phyloP scores from a whole-genome alignment of 192 early-diverging fungal genomes.

The Podila epicladia region DNA sequence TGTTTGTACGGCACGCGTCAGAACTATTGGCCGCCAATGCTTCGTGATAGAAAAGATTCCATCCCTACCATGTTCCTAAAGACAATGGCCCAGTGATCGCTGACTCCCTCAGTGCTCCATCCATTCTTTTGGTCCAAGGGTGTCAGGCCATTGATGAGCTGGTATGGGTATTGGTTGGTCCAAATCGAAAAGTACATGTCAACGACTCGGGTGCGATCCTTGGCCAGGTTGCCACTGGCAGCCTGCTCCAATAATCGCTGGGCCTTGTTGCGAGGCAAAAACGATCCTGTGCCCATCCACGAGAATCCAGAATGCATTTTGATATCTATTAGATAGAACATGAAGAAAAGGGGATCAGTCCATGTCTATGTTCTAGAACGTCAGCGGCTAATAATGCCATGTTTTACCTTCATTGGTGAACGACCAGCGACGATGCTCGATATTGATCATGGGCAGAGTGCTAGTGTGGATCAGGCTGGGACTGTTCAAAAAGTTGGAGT shows the following conservation, averaged over 20 bases:
- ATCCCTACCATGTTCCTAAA: conserved; percentile 55
- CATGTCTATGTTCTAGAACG: no score
- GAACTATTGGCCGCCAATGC: no score
- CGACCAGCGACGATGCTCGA: conserved; percentile 61
- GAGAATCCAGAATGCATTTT: conserved; percentile 65
- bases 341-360: no score
- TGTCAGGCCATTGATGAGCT: conserved; percentile 58
- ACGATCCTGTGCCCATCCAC: conserved; percentile 63
- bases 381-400: neutral
- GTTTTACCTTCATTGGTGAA: conserved; percentile 60
- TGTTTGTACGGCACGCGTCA: conserved; percentile 5
- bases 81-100: conserved; percentile 58
- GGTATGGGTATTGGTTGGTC: conserved; percentile 69
- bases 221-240: conserved; percentile 56
- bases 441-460: conserved; percentile 57
- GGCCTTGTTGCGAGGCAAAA: conserved; percentile 57
- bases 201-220: conserved; percentile 54
- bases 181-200: conserved; percentile 69
- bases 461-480: conserved; percentile 65
- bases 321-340: conserved; percentile 22
- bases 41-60: no score
- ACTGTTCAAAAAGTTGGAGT: conserved; percentile 64
- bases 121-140: conserved; percentile 53
- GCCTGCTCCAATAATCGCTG: conserved; percentile 61
- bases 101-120: conserved; percentile 54